A percentile compares a stretch with the other conserved stretches of the same genome.
Conservation (phyloP, 2,329 filamentous ascomycete species). For the Paecilomyces sp. region DNA sequence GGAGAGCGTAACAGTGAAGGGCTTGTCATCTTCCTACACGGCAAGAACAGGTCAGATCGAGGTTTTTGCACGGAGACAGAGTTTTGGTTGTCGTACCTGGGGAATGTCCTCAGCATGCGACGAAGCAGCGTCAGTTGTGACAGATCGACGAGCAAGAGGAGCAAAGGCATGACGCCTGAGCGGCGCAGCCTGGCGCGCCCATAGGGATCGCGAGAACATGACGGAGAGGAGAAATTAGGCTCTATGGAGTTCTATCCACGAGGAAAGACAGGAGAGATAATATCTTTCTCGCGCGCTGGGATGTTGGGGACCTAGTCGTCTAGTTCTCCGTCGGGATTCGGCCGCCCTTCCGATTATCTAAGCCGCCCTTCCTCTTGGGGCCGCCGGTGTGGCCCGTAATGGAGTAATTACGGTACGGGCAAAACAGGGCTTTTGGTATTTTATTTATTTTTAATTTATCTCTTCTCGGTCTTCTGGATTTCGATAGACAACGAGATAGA, state of each 20-base stretch:
- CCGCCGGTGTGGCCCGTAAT: not conserved
- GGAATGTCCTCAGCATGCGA: slow-evolving; percentile 79
- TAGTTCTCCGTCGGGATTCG: not conserved
- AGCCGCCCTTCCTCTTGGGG: not conserved
- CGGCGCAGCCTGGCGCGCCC: slow-evolving; percentile 54
- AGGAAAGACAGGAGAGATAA: slow-evolving; percentile 8
- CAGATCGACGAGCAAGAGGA: slow-evolving; percentile 57
- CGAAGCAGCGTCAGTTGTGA: slow-evolving; percentile 93
- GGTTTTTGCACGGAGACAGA: not conserved
- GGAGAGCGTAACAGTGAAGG: slow-evolving; percentile 84
- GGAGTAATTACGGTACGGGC: too few species aligned
- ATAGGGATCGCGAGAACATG: slow-evolving; percentile 68
- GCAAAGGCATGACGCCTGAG: slow-evolving; percentile 43
- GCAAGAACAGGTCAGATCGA: slow-evolving; percentile 4
- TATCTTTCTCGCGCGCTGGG: slow-evolving; percentile 1
- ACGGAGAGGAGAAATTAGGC: slow-evolving; percentile 14
- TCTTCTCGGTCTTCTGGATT: too few species aligned
- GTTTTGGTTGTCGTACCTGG: slow-evolving; percentile 43
- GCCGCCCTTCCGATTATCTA: not conserved
- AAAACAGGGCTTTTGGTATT: too few species aligned
- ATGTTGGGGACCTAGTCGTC: not conserved
- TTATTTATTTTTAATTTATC: too few species aligned
- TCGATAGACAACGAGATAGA: too few species aligned
- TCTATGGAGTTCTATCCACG: slow-evolving; percentile 1
- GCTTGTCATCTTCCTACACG: slow-evolving; percentile 79